phyloP scores from a whole-genome alignment of 1,284 basidiomycete genomes.

The Sanghuangporus sanghuang region DNA sequence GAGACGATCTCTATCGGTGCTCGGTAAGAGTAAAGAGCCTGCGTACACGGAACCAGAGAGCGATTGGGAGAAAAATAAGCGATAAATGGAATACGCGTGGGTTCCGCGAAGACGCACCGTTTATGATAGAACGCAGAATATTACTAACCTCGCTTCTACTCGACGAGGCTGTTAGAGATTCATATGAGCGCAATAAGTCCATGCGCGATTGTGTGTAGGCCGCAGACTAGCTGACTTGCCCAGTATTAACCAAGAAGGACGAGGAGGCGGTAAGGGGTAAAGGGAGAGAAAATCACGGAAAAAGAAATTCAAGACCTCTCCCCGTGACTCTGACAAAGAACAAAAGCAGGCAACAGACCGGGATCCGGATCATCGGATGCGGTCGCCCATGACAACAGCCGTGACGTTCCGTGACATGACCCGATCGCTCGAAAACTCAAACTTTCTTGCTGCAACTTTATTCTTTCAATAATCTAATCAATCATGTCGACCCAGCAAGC shows the following conservation, averaged over 20 bases:
- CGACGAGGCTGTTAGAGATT: constrained; percentile 40
- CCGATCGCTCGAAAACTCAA: background rate
- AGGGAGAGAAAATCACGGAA: background rate
- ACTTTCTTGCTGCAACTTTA: background rate
- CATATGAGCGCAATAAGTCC: constrained; percentile 37
- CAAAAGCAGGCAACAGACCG: background rate
- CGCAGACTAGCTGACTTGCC: background rate
- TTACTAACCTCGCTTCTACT: constrained; percentile 38
- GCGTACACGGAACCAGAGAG: constrained; percentile 30
- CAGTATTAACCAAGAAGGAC: background rate
- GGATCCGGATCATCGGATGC: background rate
- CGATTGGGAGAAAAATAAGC: background rate
- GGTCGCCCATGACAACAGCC: background rate
- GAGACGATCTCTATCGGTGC: constrained; percentile 40
- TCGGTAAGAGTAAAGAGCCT: constrained; percentile 37
- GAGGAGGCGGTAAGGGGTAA: background rate
- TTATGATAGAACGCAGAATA: constrained; percentile 45
- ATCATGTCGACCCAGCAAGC: background rate
- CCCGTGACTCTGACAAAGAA: background rate
- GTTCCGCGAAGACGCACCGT: constrained; percentile 28
- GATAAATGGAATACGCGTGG: constrained; percentile 11
- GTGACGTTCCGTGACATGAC: background rate
- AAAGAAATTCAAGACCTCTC: background rate
- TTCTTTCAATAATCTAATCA: background rate
- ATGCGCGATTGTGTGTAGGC: background rate